Conservation (phyloP, 192 early-diverging fungal species). For the Rhizophagus prolifer region DNA sequence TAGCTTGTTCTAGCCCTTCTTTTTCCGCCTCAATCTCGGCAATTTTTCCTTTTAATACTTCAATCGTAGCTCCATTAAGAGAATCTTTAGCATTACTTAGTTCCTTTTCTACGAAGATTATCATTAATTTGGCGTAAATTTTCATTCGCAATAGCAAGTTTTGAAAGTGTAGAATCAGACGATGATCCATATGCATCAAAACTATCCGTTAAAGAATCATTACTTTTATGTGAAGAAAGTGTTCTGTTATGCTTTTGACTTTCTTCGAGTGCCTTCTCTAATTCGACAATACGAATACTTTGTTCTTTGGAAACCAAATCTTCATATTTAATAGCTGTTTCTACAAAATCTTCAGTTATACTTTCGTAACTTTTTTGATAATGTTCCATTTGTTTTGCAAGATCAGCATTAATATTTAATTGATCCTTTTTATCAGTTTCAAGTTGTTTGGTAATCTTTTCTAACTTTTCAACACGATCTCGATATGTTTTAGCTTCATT, state of each 20-base stretch:
- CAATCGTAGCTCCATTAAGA: background rate
- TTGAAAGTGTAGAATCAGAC: background rate
- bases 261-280: constrained; percentile 35
- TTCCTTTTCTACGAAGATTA: background rate
- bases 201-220: background rate
- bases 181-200: background rate
- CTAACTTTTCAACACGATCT: constrained; percentile 20
- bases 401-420: background rate
- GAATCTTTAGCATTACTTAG: background rate
- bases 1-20: constrained; percentile 22
- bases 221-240: background rate
- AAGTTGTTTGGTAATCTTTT: constrained; percentile 9
- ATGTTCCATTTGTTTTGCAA: constrained; percentile 31
- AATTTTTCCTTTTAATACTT: background rate
- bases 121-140: constrained; percentile 11
- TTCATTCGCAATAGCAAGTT: background rate
- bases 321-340: constrained; percentile 35
- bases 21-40: constrained; percentile 14
- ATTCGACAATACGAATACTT: constrained; percentile 37
- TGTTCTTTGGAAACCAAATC: constrained; percentile 36
- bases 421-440: constrained; percentile 19
- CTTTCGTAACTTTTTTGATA: constrained; percentile 38
- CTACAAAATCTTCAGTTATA: constrained; percentile 38
- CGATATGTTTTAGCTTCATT: background rate
- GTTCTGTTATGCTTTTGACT: background rate